Evolutionary conservation across 2,329 filamentous ascomycete species (phyloP).

Genomic region (Monosporascus sp.): DNA sequence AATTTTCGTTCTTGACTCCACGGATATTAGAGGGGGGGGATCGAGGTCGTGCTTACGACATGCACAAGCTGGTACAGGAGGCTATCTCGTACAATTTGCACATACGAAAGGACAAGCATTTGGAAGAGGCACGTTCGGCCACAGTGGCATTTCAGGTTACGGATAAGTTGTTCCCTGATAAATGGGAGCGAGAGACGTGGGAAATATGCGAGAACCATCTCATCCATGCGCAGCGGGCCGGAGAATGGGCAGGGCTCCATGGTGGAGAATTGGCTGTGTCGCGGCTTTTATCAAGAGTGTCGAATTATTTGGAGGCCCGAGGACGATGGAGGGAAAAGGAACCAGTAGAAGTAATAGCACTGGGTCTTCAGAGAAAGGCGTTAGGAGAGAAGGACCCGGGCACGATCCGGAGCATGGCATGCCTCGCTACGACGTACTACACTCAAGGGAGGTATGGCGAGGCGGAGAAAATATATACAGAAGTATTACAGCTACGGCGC

Average conservation of each 20-base stretch:
- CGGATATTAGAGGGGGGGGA: background rate
- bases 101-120: slow-evolving; percentile 12
- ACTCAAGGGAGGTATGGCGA: slow-evolving; percentile 5
- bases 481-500: slow-evolving; percentile 6
- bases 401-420: background rate
- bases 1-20: slow-evolving; percentile 28
- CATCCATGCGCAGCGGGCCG: slow-evolving; percentile 20
- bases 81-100: slow-evolving; percentile 15
- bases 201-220: slow-evolving; percentile 21
- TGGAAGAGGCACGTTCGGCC: slow-evolving; percentile 6
- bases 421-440: slow-evolving; percentile 10
- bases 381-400: background rate
- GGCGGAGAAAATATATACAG: too few relatives aligned
- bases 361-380: background rate
- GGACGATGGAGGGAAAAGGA: slow-evolving; percentile 17
- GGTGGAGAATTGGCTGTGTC: slow-evolving; percentile 6
- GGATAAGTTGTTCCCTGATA: slow-evolving; percentile 13
- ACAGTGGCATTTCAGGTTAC: slow-evolving; percentile 16
- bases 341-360: background rate
- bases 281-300: slow-evolving; percentile 10
- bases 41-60: slow-evolving; percentile 16
- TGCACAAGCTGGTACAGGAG: slow-evolving; percentile 27
- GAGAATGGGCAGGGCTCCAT: slow-evolving; percentile 18
- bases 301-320: slow-evolving; percentile 15
- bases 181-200: slow-evolving; percentile 10